Evolutionary conservation across 164 flowering plant genomes (phyloP).

Genomic region (Umbilicus rupestris): DNA sequence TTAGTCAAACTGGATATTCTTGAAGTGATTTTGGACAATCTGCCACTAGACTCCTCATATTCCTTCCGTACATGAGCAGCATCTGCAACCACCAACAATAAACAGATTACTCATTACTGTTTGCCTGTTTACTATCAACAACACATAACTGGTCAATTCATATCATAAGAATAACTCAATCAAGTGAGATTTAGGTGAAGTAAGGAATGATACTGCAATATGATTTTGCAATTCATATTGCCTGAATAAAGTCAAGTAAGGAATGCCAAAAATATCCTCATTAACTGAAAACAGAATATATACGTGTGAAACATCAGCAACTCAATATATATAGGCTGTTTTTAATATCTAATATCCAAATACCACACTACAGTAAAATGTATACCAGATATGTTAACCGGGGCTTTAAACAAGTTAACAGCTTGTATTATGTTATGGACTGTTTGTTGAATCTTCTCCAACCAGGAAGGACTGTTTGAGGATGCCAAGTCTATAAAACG

Average conservation of each 20-base stretch:
- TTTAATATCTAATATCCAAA: background rate
- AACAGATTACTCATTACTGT: background rate
- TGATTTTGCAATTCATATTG: too few species aligned
- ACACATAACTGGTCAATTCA: background rate
- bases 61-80: conserved; percentile 84
- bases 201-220: too few species aligned
- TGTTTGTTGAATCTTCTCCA: conserved; percentile 74
- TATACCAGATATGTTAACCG: conserved; percentile 67
- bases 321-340: background rate
- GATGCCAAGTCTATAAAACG: conserved; percentile 26
- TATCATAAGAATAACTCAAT: background rate
- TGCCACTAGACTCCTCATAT: conserved; percentile 73
- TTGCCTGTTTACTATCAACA: too few species aligned
- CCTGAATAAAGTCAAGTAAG: background rate
- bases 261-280: too few species aligned
- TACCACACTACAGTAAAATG: background rate
- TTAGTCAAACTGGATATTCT: conserved; percentile 70
- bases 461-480: conserved; percentile 59
- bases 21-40: conserved; percentile 74
- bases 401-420: conserved; percentile 67
- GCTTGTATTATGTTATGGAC: conserved; percentile 55
- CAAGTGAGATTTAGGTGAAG: background rate
- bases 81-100: conserved; percentile 32
- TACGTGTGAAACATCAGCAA: too few species aligned
- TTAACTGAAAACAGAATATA: too few species aligned